phyloP scores from a whole-genome alignment of 2,329 filamentous ascomycete genomes.

The Aureobasidium leucospermi region DNA sequence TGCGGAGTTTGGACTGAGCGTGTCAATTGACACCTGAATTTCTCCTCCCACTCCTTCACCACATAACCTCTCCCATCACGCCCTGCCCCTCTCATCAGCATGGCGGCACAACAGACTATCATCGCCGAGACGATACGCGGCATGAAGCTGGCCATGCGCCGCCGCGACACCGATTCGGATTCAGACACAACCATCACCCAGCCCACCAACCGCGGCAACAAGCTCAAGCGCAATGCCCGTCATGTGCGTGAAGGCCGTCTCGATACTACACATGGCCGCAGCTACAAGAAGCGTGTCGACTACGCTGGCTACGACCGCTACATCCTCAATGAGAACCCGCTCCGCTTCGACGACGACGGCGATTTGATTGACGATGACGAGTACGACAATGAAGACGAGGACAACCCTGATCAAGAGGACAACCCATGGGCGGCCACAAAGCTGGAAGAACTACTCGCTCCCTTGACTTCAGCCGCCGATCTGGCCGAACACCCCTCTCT shows the following conservation, averaged over 20 bases:
- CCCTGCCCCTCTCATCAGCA: constrained; percentile 23
- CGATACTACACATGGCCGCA: constrained; percentile 57
- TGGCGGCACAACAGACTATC: constrained; percentile 51
- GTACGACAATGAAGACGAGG: constrained; percentile 33
- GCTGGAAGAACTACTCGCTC: constrained; percentile 67
- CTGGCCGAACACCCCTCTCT: constrained; percentile 67
- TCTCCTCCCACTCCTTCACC: not conserved
- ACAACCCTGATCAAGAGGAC: constrained; percentile 57
- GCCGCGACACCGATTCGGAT: constrained; percentile 64
- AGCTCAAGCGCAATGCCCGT: constrained; percentile 67
- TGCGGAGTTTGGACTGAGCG: not conserved
- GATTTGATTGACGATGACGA: constrained; percentile 31
- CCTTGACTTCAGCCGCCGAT: constrained; percentile 67
- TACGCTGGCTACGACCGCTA: constrained; percentile 66
- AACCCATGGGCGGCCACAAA: constrained; percentile 68
- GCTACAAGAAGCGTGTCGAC: constrained; percentile 57
- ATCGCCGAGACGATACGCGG: constrained; percentile 59
- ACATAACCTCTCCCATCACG: not conserved
- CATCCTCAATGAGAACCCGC: constrained; percentile 68
- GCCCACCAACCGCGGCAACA: constrained; percentile 68
- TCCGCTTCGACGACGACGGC: constrained; percentile 68
- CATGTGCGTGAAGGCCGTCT: constrained; percentile 65
- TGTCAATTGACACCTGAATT: not conserved
- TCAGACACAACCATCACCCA: constrained; percentile 65
- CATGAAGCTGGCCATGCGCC: constrained; percentile 61